Evolutionary conservation across 352 stramenopile genomes (phyloP), one percentile per base, ranked within the genome.

Genomic region (Phytophthora cactorum): DNA sequence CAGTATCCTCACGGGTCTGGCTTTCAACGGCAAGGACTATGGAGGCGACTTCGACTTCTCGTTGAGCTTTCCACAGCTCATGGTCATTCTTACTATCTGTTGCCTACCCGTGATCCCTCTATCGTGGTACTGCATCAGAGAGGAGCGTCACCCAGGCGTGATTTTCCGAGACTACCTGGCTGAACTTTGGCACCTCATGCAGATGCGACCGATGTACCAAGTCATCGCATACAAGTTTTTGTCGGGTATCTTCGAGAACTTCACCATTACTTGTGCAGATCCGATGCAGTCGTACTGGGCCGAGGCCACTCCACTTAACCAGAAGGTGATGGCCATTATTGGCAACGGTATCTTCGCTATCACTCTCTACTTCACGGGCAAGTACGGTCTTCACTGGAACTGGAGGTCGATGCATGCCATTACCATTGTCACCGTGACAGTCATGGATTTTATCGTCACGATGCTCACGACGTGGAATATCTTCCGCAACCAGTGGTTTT

Each of bases 401-500:
- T 81, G 74, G 74, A 47, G 74, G 5, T 64, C 27, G 46, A 78
- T 75, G 64, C 59, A 74, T 38, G 66, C 53, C 9, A 46, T 70
- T 14, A 70, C 52, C 5, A 57, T 69, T 32, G 36, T 75, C 10
- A 36, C 66, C 2, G 68, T 81, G 12, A 73, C 59, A 0, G 10
- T 81, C 22, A 62, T 82, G 44, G 72, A 78, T 31, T 65, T 52
- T 14, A 52, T 64, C 4, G 64, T 69, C n/a, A 73, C 71, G 3
- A 62, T 82, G 41, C 51, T 79, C 14, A 75, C 68, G 2, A 70
- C 61, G 0, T 85, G 74, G 68, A 52, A 82, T 38, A 57, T 83
- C 7, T 27, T 84, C 17, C 79, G 79, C 28, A 80, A 74, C 49
- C 70, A 80, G 38, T 87, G 79, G 79, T 83, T 86, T 55, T 83